These are phyloP conservation scores for Centrapalus pauciflorus DNA, from an alignment of 129 eudicot species.

Conservation along the genomic window DNA sequence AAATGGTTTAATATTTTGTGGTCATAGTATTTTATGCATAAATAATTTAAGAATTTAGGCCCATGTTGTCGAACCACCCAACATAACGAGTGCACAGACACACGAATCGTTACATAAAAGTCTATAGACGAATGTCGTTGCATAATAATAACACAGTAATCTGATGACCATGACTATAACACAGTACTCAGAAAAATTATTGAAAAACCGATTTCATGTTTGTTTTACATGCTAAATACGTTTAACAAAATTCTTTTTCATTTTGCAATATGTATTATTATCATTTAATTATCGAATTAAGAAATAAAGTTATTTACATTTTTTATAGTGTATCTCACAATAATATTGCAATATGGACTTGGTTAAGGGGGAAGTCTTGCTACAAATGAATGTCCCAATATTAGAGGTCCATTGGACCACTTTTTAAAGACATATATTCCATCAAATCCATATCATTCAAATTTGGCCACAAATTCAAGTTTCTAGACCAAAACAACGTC, in stretches of 20 bases:
- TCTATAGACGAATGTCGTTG: too few species aligned
- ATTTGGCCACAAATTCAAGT: constrained; percentile 6
- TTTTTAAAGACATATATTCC: constrained; percentile 1
- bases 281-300: background rate
- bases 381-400: background rate
- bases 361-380: background rate
- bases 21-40: background rate
- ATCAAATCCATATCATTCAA: constrained; percentile 10
- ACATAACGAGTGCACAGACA: background rate
- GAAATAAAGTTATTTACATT: too few species aligned
- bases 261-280: background rate
- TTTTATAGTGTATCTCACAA: background rate
- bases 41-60: too few species aligned
- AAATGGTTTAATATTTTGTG: background rate
- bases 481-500: constrained; percentile 8
- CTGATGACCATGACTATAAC: too few species aligned
- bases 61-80: too few species aligned
- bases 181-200: too few species aligned
- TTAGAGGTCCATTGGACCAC: constrained; percentile 27
- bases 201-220: too few species aligned
- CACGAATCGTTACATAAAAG: background rate
- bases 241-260: background rate
- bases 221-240: background rate
- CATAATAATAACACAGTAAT: too few species aligned
- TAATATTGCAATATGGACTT: background rate